Percentiles rank a stretch among this genome's conserved stretches.
These are phyloP conservation scores for Hemisphaericaspora subhashii DNA, from an alignment of 1,139 yeast species.

Conservation along the genomic window DNA sequence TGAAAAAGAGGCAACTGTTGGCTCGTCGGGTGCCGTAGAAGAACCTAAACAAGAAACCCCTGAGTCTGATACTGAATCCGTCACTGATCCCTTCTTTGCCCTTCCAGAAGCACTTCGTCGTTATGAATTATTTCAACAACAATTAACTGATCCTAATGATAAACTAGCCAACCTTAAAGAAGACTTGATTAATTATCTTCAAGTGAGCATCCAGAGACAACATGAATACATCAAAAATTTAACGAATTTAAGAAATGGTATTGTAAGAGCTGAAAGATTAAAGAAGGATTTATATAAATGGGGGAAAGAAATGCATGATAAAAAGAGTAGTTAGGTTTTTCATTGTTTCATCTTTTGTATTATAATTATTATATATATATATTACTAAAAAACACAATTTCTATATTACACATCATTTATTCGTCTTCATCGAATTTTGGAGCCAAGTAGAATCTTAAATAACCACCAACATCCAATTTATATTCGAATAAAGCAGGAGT, in stretches of 20 bases:
- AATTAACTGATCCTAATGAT: conserved; percentile 25
- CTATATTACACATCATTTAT: conserved; percentile 21
- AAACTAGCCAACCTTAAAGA: conserved; percentile 34
- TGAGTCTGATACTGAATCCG: conserved; percentile 21
- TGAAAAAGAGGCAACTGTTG: no score
- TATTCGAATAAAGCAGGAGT: conserved; percentile 95
- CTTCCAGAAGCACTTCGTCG: conserved; percentile 35
- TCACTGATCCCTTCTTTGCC: conserved; percentile 38
- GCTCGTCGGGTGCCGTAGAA: conserved; percentile 48
- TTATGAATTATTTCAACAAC: conserved; percentile 38
- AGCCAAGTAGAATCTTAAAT: conserved; percentile 92
- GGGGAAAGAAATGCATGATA: conserved; percentile 86
- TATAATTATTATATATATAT: neutral
- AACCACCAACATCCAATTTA: conserved; percentile 84
- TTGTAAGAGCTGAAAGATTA: conserved; percentile 75
- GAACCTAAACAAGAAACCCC: conserved; percentile 65
- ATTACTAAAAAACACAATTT: neutral
- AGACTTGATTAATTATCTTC: conserved; percentile 45
- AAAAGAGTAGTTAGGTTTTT: conserved; percentile 32
- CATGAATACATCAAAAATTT: conserved; percentile 86
- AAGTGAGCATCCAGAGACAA: conserved; percentile 72
- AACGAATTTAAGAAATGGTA: conserved; percentile 66
- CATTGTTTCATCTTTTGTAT: neutral
- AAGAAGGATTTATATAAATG: conserved; percentile 69
- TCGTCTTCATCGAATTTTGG: conserved; percentile 96